Evolutionary conservation across 805 yeast genomes (phyloP), one percentile per base, ranked within the genome.

Genomic region (Hermanozyma aechmeae): DNA sequence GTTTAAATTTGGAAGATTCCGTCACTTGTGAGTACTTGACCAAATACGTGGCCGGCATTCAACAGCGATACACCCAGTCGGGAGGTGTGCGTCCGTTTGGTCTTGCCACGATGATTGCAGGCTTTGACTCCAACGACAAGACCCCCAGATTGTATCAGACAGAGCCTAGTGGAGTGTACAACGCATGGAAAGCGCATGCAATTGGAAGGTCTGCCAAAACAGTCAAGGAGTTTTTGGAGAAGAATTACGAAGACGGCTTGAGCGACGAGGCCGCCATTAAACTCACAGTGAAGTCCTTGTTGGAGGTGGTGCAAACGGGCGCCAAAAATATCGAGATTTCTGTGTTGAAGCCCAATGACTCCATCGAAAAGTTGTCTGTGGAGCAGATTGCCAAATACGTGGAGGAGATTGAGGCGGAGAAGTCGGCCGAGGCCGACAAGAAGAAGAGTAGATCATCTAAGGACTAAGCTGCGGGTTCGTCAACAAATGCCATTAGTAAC

Each of bases 11-110:
- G 48, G 98, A 89, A 53, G 97, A 92, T 51, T 80, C 96, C 1
- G 96, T 86, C 7, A 66, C 85, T 12, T 71, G 92, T 33, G 97
- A 92, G 51, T 92, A 87, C 54, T 66, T 92, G 54, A 85, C 98
- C 21, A 80, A 81, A 54, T 84, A 84, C 48, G 84, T 92, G 39
- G 98, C 98, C n/a, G 96, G 96, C 14, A 89, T 89, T 25, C 96
- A 92, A 58, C 98, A 92, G 56, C 74, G 79, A 56, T 92, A 89
- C 60, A 92, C 98, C 5, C 98, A 92, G 58, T 78, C 93, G 28
- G 98, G 98, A 43, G 98, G 98, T 57, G 96, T 92, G 15, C 75
- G 98, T 58, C 98, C 98, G 13, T 92, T 92, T 54, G 98, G 98
- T 34, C 82, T 92, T 44, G 79, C 96, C 29, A 92, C 96, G 16